Evolutionary conservation across 2,329 filamentous ascomycete genomes (phyloP).

Genomic region (Didymella pomorum): DNA sequence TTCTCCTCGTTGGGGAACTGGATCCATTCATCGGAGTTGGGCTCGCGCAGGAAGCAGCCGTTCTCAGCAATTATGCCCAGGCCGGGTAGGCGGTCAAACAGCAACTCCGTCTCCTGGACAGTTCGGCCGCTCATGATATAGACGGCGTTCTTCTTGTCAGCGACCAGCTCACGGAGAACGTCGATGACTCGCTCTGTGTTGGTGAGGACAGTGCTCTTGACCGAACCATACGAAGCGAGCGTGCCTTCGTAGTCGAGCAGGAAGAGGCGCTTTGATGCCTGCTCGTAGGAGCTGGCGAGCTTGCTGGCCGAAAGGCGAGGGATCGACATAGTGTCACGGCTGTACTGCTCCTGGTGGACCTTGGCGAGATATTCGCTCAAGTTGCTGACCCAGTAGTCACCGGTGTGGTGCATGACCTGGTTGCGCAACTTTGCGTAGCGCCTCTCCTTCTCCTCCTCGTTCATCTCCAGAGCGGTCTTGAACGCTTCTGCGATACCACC

Average conservation of each 20-base stretch:
- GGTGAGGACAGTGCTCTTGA: constrained; percentile 82
- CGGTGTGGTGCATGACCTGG: constrained; percentile 81
- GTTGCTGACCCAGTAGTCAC: constrained; percentile 83
- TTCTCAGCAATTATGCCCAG: constrained; percentile 94
- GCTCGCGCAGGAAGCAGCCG: constrained; percentile 85
- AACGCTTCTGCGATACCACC: constrained; percentile 86
- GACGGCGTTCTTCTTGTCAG: constrained; percentile 82
- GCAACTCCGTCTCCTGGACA: constrained; percentile 84
- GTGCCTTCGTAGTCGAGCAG: constrained; percentile 95
- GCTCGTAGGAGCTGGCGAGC: constrained; percentile 71
- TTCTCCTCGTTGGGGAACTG: constrained; percentile 76
- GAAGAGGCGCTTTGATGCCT: constrained; percentile 76
- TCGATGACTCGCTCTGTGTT: constrained; percentile 87
- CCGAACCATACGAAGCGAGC: constrained; percentile 84
- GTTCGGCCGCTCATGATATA: constrained; percentile 93
- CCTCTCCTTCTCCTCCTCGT: constrained; percentile 72
- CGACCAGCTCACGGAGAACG: constrained; percentile 79
- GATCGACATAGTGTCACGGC: constrained; percentile 83
- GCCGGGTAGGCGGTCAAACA: constrained; percentile 84
- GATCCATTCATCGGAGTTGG: constrained; percentile 72
- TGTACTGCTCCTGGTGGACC: constrained; percentile 84
- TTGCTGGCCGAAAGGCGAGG: constrained; percentile 78
- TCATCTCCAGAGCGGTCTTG: constrained; percentile 82
- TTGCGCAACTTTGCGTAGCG: constrained; percentile 79
- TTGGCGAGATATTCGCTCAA: constrained; percentile 75